Evolutionary conservation across 345 rosid species (phyloP).

Genomic region (Lepidium sativum): DNA sequence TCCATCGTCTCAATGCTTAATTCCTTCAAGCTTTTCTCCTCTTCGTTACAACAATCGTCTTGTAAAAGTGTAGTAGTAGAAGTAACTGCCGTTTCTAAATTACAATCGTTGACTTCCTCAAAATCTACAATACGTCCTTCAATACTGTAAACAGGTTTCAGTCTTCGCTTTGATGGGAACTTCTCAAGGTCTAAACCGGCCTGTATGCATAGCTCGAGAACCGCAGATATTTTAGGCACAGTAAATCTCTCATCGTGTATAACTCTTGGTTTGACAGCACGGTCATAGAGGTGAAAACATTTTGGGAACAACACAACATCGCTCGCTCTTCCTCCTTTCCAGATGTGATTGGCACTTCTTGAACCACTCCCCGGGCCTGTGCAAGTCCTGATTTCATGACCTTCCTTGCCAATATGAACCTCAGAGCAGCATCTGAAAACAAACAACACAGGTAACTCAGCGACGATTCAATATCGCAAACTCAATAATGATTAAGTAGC

Average conservation of each 20-base stretch:
- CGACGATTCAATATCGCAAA: too few species aligned
- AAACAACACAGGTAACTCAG: not conserved
- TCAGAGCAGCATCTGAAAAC: slow-evolving; percentile 54
- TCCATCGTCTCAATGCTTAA: slow-evolving; percentile 46
- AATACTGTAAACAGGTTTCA: slow-evolving; percentile 68
- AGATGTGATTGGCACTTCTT: slow-evolving; percentile 62
- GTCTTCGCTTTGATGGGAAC: slow-evolving; percentile 60
- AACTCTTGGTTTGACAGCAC: slow-evolving; percentile 77
- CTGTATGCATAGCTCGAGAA: slow-evolving; percentile 78
- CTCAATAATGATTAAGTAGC: too few species aligned
- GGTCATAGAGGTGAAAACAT: slow-evolving; percentile 74
- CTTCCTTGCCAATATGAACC: slow-evolving; percentile 58
- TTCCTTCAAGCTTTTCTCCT: slow-evolving; percentile 26
- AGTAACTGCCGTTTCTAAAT: not conserved
- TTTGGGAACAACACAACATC: slow-evolving; percentile 60
- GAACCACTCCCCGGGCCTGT: slow-evolving; percentile 59
- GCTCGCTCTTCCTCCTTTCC: slow-evolving; percentile 57
- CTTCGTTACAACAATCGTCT: slow-evolving; percentile 5
- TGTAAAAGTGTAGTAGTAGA: not conserved
- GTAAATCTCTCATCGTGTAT: slow-evolving; percentile 48
- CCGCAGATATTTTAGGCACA: slow-evolving; percentile 52
- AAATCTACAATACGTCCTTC: slow-evolving; percentile 91
- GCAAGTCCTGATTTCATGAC: slow-evolving; percentile 77
- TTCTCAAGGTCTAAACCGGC: slow-evolving; percentile 68
- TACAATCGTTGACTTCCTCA: slow-evolving; percentile 31